These are phyloP conservation scores for Solanum megistacrolobum DNA, from an alignment of 257 asterid genomes.

Conservation along the genomic window DNA sequence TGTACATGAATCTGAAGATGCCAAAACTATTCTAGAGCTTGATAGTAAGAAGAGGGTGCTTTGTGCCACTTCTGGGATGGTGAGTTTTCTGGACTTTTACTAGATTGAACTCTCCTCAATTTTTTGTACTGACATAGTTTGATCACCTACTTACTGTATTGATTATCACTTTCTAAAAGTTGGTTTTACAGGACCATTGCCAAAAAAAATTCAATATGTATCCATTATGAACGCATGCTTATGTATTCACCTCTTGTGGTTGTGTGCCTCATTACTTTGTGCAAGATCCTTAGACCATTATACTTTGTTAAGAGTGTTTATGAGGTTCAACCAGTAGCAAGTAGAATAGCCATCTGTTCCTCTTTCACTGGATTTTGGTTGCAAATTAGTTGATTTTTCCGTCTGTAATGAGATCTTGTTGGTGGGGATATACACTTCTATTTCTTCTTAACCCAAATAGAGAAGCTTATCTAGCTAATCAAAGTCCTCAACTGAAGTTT, in stretches of 20 bases:
- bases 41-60: slow-evolving; percentile 54
- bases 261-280: background rate
- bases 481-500: background rate
- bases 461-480: background rate
- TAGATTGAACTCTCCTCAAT: background rate
- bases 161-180: background rate
- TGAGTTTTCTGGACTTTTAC: slow-evolving; percentile 6
- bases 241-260: background rate
- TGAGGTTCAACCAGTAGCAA: background rate
- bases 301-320: background rate
- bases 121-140: background rate
- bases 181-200: background rate
- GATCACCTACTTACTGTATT: background rate
- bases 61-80: slow-evolving; percentile 61
- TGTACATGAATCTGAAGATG: slow-evolving; percentile 76
- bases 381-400: background rate
- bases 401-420: background rate
- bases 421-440: background rate
- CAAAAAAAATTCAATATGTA: background rate
- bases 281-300: background rate
- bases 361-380: background rate
- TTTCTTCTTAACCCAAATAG: background rate
- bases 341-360: background rate
- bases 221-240: background rate
- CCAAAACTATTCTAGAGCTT: slow-evolving; percentile 45